Evolutionary conservation across 495 filamentous ascomycete species (phyloP).

Genomic region (Penicillium bovifimosum): DNA sequence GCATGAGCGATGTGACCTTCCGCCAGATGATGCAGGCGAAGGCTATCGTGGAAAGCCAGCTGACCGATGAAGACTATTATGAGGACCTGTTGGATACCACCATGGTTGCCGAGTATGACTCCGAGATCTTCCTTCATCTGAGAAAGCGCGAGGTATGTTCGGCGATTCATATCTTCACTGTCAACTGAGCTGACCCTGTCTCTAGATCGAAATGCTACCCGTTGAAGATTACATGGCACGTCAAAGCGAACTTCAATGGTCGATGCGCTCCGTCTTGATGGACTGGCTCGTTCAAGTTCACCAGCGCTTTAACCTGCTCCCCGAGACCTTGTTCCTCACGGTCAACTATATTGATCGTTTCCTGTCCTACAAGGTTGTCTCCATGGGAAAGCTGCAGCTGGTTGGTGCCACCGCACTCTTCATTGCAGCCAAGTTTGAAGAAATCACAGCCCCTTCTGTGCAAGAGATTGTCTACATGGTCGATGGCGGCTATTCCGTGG

Average conservation of each 20-base stretch:
- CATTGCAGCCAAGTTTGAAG: slow-evolving; percentile 95
- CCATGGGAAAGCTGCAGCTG: slow-evolving; percentile 88
- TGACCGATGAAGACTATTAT: slow-evolving; percentile 60
- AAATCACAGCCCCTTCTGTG: slow-evolving; percentile 93
- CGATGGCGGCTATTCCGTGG: slow-evolving; percentile 77
- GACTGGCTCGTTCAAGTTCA: slow-evolving; percentile 98
- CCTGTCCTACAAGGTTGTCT: slow-evolving; percentile 89
- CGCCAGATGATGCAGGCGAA: slow-evolving; percentile 67
- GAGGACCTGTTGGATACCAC: slow-evolving; percentile 92
- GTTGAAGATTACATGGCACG: slow-evolving; percentile 93
- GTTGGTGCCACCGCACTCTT: slow-evolving; percentile 96
- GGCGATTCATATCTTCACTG: neutral
- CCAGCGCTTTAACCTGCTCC: slow-evolving; percentile 79
- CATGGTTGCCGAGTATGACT: slow-evolving; percentile 95
- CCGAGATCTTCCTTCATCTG: slow-evolving; percentile 95
- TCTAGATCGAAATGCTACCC: slow-evolving; percentile 71
- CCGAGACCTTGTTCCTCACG: slow-evolving; percentile 89
- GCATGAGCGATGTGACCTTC: slow-evolving; percentile 20
- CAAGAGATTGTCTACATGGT: slow-evolving; percentile 98
- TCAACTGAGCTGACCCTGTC: slow-evolving; percentile 16
- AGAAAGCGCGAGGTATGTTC: slow-evolving; percentile 74
- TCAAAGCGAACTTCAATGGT: slow-evolving; percentile 97
- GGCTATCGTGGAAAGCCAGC: slow-evolving; percentile 55
- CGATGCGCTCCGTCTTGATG: slow-evolving; percentile 95
- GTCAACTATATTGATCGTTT: slow-evolving; percentile 98